These are phyloP conservation scores for Penicillium cinerascens DNA, from an alignment of 495 filamentous ascomycete genomes.

Conservation along the genomic window DNA sequence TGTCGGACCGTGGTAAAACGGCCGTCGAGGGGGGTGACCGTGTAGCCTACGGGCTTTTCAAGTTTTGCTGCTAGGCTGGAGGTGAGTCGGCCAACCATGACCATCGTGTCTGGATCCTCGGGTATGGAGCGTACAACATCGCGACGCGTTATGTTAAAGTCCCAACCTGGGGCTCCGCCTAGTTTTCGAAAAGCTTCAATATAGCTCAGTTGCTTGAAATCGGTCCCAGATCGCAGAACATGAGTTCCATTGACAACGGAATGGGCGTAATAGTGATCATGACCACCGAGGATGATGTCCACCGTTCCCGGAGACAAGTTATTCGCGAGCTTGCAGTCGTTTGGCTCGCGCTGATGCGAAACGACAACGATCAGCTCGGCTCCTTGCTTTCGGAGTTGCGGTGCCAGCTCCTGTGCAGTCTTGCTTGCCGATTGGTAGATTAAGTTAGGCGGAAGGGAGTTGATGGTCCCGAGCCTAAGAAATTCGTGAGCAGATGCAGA, in stretches of 20 bases:
- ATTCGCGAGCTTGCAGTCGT: constrained; percentile 75
- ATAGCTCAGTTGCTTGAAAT: constrained; percentile 90
- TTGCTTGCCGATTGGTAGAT: constrained; percentile 72
- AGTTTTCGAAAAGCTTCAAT: constrained; percentile 64
- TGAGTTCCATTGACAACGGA: constrained; percentile 71
- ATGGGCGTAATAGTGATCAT: constrained; percentile 86
- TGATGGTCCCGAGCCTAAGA: constrained; percentile 79
- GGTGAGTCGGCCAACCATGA: constrained; percentile 64
- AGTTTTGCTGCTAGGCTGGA: constrained; percentile 67
- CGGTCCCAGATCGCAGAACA: constrained; percentile 75
- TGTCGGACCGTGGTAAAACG: constrained; percentile 78
- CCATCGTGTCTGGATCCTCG: constrained; percentile 51
- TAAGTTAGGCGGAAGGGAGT: constrained; percentile 72
- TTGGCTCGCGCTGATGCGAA: constrained; percentile 83
- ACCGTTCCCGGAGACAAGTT: constrained; percentile 63
- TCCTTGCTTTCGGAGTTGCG: constrained; percentile 66
- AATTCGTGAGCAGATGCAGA: not conserved
- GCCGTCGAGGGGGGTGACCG: constrained; percentile 72
- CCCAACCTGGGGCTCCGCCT: constrained; percentile 53
- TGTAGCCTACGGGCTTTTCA: constrained; percentile 80
- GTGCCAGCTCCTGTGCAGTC: constrained; percentile 68
- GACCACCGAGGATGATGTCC: constrained; percentile 82
- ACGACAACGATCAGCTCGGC: constrained; percentile 78
- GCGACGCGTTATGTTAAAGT: constrained; percentile 70
- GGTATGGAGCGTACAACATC: constrained; percentile 67